These are phyloP conservation scores for Pichia nanzhaoensis DNA, from an alignment of 805 yeast genomes.

Conservation along the genomic window DNA sequence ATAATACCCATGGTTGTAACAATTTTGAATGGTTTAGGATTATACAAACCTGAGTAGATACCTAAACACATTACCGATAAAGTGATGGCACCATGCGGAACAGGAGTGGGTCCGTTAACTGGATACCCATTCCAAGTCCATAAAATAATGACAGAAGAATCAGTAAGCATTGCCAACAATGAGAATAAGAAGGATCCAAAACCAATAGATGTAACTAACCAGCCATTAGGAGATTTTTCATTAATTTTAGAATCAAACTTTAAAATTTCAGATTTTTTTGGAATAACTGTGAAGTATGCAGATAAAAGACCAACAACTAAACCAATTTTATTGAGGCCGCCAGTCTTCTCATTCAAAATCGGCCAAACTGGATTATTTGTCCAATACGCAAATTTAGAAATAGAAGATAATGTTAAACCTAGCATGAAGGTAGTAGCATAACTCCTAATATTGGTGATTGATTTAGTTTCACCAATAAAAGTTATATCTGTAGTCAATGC, in stretches of 20 bases:
- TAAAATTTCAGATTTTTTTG: slow-evolving; percentile 8
- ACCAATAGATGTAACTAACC: slow-evolving; percentile 53
- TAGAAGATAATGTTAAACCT: slow-evolving; percentile 70
- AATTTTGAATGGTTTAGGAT: slow-evolving; percentile 17
- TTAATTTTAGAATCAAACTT: not conserved
- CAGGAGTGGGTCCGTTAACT: slow-evolving; percentile 77
- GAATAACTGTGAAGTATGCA: slow-evolving; percentile 49
- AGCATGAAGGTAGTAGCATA: slow-evolving; percentile 53
- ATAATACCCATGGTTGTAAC: slow-evolving; percentile 35
- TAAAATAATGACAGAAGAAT: slow-evolving; percentile 76
- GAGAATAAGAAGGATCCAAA: slow-evolving; percentile 73
- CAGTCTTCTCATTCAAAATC: slow-evolving; percentile 74
- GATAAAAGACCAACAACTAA: slow-evolving; percentile 54
- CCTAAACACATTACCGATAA: slow-evolving; percentile 57
- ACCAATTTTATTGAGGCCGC: slow-evolving; percentile 78
- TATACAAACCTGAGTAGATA: slow-evolving; percentile 37
- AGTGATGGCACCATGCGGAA: slow-evolving; percentile 72
- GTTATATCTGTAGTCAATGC: slow-evolving; percentile 51
- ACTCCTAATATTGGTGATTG: slow-evolving; percentile 27
- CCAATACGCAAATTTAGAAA: slow-evolving; percentile 66
- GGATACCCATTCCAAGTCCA: slow-evolving; percentile 99
- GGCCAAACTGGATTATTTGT: slow-evolving; percentile 98
- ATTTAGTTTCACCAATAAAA: slow-evolving; percentile 30
- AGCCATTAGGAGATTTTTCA: not conserved
- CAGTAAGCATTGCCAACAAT: slow-evolving; percentile 68